Evolutionary conservation across 306 rosid genomes (phyloP).

Genomic region (Vigna hirtella): DNA sequence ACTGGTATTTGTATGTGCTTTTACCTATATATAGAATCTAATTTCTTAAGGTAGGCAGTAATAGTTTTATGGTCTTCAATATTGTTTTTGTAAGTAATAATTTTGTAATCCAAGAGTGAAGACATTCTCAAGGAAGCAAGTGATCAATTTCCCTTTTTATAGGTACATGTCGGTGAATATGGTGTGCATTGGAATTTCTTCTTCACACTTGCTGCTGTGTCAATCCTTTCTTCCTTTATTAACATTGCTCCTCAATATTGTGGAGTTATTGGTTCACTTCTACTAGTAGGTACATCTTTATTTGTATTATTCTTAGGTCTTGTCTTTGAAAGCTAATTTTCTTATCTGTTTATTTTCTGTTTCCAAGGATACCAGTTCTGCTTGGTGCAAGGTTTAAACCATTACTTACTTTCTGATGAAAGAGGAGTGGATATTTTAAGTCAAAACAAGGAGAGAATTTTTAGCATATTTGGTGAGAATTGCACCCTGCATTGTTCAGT

Average conservation of each 20-base stretch:
- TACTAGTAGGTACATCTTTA: conserved; percentile 76
- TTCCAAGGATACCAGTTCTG: conserved; percentile 75
- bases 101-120: conserved; percentile 14
- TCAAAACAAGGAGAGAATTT: conserved; percentile 95
- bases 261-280: conserved; percentile 74
- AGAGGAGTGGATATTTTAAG: conserved; percentile 79
- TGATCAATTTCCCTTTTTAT: conserved; percentile 27
- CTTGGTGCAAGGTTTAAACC: conserved; percentile 72
- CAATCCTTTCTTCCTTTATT: conserved; percentile 71
- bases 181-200: conserved; percentile 99
- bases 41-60: conserved; percentile 15
- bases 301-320: conserved; percentile 23
- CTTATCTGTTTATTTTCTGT: conserved; percentile 38
- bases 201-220: conserved; percentile 88
- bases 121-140: conserved; percentile 2
- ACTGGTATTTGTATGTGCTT: not conserved
- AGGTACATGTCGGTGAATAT: conserved; percentile 93
- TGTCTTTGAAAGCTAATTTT: conserved; percentile 27
- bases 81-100: not conserved
- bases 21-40: not conserved
- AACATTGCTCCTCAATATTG: conserved; percentile 68
- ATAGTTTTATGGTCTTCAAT: conserved; percentile 25
- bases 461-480: conserved; percentile 87
- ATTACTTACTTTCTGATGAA: conserved; percentile 72
- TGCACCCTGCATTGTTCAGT: conserved; percentile 29